Percentiles rank a stretch among this genome's conserved stretches.
Conservation (phyloP, 2,329 filamentous ascomycete genomes). For the Apiospora pterosperma region DNA sequence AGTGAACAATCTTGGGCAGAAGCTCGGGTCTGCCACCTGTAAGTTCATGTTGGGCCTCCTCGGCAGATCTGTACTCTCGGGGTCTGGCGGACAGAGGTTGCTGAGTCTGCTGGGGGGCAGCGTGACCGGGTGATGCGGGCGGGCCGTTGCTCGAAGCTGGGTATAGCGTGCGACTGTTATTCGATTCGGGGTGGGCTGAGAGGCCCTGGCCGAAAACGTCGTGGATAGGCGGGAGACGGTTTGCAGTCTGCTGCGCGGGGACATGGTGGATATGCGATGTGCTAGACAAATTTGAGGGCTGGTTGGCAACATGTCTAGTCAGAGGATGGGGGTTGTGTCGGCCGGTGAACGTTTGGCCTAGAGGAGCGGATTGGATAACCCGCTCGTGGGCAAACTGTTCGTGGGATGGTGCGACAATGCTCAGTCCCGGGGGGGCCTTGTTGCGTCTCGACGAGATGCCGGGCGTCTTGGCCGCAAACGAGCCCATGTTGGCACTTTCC, state of each 20-base stretch:
- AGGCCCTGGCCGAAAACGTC: conserved; percentile 90
- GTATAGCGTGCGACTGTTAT: conserved; percentile 47
- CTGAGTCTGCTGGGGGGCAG: conserved; percentile 46
- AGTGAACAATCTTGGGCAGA: conserved; percentile 90
- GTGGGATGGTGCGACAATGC: conserved; percentile 91
- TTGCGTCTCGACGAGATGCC: conserved; percentile 66
- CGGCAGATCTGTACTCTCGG: conserved; percentile 90
- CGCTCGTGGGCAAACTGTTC: conserved; percentile 90
- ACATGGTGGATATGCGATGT: conserved; percentile 90
- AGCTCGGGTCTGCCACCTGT: conserved; percentile 90
- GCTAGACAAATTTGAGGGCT: conserved; percentile 76
- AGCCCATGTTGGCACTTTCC: conserved; percentile 43
- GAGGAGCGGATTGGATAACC: conserved; percentile 92
- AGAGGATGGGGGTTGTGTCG: conserved; percentile 75
- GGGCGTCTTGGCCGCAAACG: conserved; percentile 66
- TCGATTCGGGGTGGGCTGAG: conserved; percentile 51
- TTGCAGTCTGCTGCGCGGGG: conserved; percentile 83
- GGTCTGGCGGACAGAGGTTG: conserved; percentile 59
- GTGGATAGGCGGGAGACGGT: conserved; percentile 87
- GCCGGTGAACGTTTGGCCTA: conserved; percentile 93
- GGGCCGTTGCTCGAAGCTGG: conserved; percentile 63
- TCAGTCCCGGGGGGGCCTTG: conserved; percentile 83
- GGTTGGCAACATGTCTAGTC: conserved; percentile 75
- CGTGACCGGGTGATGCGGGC: conserved; percentile 75
- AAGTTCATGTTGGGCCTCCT: conserved; percentile 89